Conservation (phyloP, 1,284 basidiomycete species). For the Hemileia vastatrix region DNA sequence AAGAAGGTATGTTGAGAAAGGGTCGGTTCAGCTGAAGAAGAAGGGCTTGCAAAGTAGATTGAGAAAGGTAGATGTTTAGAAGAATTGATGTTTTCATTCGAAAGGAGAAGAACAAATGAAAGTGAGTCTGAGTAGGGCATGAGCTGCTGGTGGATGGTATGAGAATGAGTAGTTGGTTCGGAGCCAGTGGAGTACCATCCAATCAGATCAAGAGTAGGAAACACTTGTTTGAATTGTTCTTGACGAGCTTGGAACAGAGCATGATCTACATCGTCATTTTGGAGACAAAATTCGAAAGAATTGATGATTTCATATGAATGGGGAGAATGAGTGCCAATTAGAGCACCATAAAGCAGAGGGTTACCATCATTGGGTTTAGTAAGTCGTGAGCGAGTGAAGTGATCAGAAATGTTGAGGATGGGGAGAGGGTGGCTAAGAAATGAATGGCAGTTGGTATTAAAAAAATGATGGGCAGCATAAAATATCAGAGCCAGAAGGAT, state of each 20-base stretch:
- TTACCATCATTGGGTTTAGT: background rate
- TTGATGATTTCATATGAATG: conserved; percentile 93
- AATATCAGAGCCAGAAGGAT: too few relatives aligned
- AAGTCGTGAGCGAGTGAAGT: conserved; percentile 70
- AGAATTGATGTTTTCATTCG: conserved; percentile 65
- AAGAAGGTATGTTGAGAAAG: conserved; percentile 16
- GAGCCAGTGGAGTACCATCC: conserved; percentile 89
- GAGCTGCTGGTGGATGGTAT: conserved; percentile 75
- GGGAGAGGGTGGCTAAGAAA: conserved; percentile 88
- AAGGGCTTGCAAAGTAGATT: conserved; percentile 58
- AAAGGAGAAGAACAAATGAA: conserved; percentile 14
- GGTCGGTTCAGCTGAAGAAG: conserved; percentile 76
- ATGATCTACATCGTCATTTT: conserved; percentile 52
- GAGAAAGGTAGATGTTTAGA: conserved; percentile 49
- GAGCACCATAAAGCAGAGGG: conserved; percentile 68
- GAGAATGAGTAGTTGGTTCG: conserved; percentile 61
- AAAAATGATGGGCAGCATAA: too few relatives aligned
- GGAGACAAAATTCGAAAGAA: conserved; percentile 74
- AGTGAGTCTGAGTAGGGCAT: conserved; percentile 27
- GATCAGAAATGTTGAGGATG: conserved; percentile 92
- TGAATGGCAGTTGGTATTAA: too few relatives aligned
- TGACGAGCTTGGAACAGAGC: conserved; percentile 69
- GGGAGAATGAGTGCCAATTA: conserved; percentile 87
- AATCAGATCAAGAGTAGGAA: conserved; percentile 88
- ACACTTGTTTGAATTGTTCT: conserved; percentile 95